Evolutionary conservation across 208 protist genomes (phyloP), one percentile per base, ranked within the genome.

Genomic region (Endotrypanum monterogeii): DNA sequence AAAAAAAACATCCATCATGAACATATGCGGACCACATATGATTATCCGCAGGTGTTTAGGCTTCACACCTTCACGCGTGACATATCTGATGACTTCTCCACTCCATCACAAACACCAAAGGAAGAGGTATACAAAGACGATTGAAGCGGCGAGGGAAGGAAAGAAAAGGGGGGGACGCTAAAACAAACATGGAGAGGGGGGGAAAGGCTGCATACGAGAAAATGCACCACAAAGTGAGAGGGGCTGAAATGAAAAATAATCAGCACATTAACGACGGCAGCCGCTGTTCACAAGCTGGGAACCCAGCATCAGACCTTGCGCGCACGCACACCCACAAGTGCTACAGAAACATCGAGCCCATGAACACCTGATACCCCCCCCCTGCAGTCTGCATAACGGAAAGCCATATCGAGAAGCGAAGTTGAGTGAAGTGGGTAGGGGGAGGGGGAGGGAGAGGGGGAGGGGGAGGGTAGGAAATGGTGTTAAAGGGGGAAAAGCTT

Each of bases 331-430:
- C 25, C 52, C 4, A 69, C 44, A 56, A 63, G 28, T 46, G 11
- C 50, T 71, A 61, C 7, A 28, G 44, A 51, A 46, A 56, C 41
- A 30, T 56, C 37, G 23, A 65, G 8, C 37, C 11, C 60, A 32
- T 11, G 35, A 4, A 14, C 18, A 14, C 23, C 32, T 28, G 3
- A 48, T 46, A 48, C 60, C 23, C 37, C 37, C 8, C 60, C 23
- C 37, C 37, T 18, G 12, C 23, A 44, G 18, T 32, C 60, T 30
- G 60, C 18, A 39, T 46, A 8, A 20, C 37, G 37, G 0, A n/a
- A 20, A 32, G 32, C 32, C 62, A 73, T 63, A 25, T 25, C 18
- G 57, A 57, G 61, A 52, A 65, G 65, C 28, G 62, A 48, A 73
- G 28, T 18, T 25, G 50, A 20, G 50, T 25, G 51, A n/a, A n/a